Conservation (phyloP, 2,329 filamentous ascomycete species). For the Fusarium albosuccineum region DNA sequence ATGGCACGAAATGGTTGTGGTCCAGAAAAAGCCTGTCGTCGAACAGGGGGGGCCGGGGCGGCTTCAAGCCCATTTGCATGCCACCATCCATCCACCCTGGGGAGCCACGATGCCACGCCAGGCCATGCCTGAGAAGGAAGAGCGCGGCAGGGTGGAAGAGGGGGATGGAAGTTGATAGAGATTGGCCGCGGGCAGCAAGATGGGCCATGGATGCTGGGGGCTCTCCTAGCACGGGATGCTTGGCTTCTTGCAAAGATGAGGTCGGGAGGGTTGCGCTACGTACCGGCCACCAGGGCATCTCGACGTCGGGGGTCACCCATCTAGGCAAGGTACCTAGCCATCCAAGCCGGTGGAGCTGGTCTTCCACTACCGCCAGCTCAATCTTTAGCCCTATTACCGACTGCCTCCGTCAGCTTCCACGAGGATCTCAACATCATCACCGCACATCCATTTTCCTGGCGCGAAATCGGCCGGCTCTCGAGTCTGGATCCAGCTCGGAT, state of each 20-base stretch:
- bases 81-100: slow-evolving; percentile 34
- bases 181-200: background rate
- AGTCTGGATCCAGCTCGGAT: slow-evolving; percentile 20
- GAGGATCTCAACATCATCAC: slow-evolving; percentile 42
- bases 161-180: slow-evolving; percentile 14
- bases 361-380: slow-evolving; percentile 41
- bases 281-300: slow-evolving; percentile 1
- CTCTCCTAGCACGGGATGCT: slow-evolving; percentile 3
- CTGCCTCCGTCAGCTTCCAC: slow-evolving; percentile 44
- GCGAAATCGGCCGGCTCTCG: slow-evolving; percentile 35
- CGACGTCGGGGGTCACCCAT: background rate
- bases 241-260: slow-evolving; percentile 16
- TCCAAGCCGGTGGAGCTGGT: slow-evolving; percentile 45
- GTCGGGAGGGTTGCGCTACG: slow-evolving; percentile 13
- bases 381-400: slow-evolving; percentile 48
- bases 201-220: background rate
- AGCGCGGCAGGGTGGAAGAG: slow-evolving; percentile 3
- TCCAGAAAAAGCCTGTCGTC: slow-evolving; percentile 24
- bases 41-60: slow-evolving; percentile 34
- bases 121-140: slow-evolving; percentile 18
- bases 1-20: slow-evolving; percentile 34
- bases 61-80: slow-evolving; percentile 43
- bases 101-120: slow-evolving; percentile 17
- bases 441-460: slow-evolving; percentile 38
- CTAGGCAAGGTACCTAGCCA: slow-evolving; percentile 7